phyloP scores from a whole-genome alignment of 768 basidiomycete genomes.

The Hygrocybe punicea region DNA sequence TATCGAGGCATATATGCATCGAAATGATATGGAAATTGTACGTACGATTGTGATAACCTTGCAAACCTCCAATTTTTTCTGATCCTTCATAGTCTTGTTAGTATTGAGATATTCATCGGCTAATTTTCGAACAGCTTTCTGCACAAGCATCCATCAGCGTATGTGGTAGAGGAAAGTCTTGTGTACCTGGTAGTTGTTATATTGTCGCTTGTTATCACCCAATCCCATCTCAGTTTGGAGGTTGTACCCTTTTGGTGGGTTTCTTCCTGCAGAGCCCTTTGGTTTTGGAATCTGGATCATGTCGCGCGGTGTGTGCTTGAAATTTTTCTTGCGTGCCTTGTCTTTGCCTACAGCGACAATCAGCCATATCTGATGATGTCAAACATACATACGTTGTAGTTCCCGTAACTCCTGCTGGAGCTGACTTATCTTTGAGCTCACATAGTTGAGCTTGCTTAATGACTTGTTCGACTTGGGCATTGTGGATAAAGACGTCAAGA shows the following conservation, averaged over 20 bases:
- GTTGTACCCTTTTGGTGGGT: conserved; percentile 2
- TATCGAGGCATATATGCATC: background rate
- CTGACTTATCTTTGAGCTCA: background rate
- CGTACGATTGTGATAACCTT: background rate
- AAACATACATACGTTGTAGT: background rate
- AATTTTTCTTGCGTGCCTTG: background rate
- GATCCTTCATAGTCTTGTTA: background rate
- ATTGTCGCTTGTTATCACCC: background rate
- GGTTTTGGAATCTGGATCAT: background rate
- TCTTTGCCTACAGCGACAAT: background rate
- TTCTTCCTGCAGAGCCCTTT: background rate
- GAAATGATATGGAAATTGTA: background rate
- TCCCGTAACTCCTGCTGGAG: background rate
- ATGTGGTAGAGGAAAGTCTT: background rate
- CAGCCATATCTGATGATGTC: background rate
- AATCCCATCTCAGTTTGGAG: conserved; percentile 1
- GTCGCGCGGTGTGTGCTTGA: too few species aligned
- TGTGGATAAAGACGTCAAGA: background rate
- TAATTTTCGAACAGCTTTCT: background rate
- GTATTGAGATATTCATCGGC: background rate
- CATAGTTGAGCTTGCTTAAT: background rate
- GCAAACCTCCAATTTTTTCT: background rate
- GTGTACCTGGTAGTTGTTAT: background rate
- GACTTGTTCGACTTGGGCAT: background rate
- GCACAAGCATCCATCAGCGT: background rate